phyloP scores from a whole-genome alignment of 495 filamentous ascomycete species.

The Peziza echinospora region DNA sequence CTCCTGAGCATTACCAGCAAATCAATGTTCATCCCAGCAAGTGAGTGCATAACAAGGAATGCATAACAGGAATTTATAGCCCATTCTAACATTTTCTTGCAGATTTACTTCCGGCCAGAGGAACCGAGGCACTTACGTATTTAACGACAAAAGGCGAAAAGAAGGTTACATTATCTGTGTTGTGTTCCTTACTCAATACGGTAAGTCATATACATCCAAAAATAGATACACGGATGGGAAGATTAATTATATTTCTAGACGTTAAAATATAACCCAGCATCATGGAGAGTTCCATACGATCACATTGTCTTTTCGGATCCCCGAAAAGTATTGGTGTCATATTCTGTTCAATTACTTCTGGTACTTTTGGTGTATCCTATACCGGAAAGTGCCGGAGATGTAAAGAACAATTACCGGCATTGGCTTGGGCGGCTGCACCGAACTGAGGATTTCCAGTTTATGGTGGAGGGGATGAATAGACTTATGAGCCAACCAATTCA shows the following conservation, averaged over 20 bases:
- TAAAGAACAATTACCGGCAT: conserved; percentile 80
- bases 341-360: conserved; percentile 78
- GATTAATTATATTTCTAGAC: conserved; percentile 30
- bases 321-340: conserved; percentile 78
- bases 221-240: neutral
- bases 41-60: conserved; percentile 21
- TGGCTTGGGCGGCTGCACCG: conserved; percentile 80
- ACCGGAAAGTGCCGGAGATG: conserved; percentile 38
- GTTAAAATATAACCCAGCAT: conserved; percentile 88
- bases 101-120: conserved; percentile 61
- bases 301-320: conserved; percentile 82
- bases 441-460: conserved; percentile 92
- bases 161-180: conserved; percentile 64
- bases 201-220: conserved; percentile 28
- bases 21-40: conserved; percentile 79
- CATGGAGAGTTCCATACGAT: conserved; percentile 88
- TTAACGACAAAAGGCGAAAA: conserved; percentile 73
- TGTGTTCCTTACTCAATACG: conserved; percentile 93
- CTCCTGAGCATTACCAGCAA: conserved; percentile 70
- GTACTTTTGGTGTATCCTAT: conserved; percentile 76
- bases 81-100: conserved; percentile 4
- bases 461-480: conserved; percentile 86
- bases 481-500: conserved; percentile 85
- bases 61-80: neutral
- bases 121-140: conserved; percentile 73